A percentile compares a stretch with the other conserved stretches of the same genome.
These are phyloP conservation scores for Metschnikowia corniflorae DNA, from an alignment of 805 yeast genomes.

Conservation along the genomic window DNA sequence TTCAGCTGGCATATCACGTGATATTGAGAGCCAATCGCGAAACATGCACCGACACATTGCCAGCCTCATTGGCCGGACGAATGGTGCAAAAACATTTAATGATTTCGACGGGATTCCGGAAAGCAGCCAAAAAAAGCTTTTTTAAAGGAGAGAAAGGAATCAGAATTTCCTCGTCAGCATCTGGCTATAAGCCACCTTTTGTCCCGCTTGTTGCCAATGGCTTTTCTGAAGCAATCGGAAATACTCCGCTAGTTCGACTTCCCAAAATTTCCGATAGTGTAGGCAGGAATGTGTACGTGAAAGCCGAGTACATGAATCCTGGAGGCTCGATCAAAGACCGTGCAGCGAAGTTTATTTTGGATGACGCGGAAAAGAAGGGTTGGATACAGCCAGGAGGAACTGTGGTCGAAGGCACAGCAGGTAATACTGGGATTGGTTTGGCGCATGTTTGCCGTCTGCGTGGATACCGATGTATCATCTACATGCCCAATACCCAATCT, in stretches of 20 bases:
- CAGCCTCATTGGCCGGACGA: no score
- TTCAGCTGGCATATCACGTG: background rate
- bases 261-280: slow-evolving; percentile 52
- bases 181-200: slow-evolving; percentile 40
- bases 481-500: slow-evolving; percentile 90
- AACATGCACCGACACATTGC: background rate
- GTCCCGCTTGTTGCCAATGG: slow-evolving; percentile 71
- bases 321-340: slow-evolving; percentile 92
- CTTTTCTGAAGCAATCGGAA: slow-evolving; percentile 83
- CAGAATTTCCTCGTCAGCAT: slow-evolving; percentile 11
- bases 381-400: slow-evolving; percentile 74
- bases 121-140: background rate
- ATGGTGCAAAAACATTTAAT: no score
- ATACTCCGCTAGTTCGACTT: slow-evolving; percentile 76
- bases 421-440: slow-evolving; percentile 91
- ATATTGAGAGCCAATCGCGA: background rate
- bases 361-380: slow-evolving; percentile 74
- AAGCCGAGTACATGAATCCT: slow-evolving; percentile 91
- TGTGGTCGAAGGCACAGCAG: slow-evolving; percentile 91
- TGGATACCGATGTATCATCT: slow-evolving; percentile 81
- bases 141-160: slow-evolving; percentile 4
- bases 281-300: slow-evolving; percentile 78
- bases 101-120: slow-evolving; percentile 1
- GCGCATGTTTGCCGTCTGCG: slow-evolving; percentile 77
- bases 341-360: slow-evolving; percentile 73